Base-by-base conservation (phyloP, 1,284 basidiomycete species). In the Ustilago vetiveriae region DNA sequence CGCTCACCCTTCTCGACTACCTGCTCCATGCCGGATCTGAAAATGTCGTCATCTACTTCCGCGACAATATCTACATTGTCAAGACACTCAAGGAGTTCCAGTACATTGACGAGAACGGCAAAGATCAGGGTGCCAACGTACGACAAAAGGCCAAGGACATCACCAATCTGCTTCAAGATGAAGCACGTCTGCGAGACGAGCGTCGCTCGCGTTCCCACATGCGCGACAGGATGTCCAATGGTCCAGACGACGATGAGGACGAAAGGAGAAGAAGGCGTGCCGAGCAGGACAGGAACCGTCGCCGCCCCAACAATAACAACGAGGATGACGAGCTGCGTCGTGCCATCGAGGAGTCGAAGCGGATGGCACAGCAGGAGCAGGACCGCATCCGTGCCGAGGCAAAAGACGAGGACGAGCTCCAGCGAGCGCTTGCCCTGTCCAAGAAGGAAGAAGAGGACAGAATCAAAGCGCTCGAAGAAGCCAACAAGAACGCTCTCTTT, bases 31-130 rank as follows among this genome's bases (percentile, higher is more conserved):
- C 93, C 53, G 96, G 96, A 29, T 94, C 92, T 2, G 95, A 98
- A 84, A 98, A 98, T 82, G 93, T 96, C 26, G 94, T 98, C 72
- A 91, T 97, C 80, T 98, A 99, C 85, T 98, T 98, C 86, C 82
- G 84, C 64, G 95, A 98, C 84, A 98, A 99, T 82, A 85, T 97
- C 67, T 98, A 98, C 84, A 88, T 98, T 79, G 89, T 99, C 88
- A 98, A 98, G 86, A 98, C 95, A 1, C 88, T 99, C 69, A 97
- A 97, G 83, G 96, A 99, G 83, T 99, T 99, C 84, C 94, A 98
- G 78, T 97, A 90, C 81, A 84, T 97, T 64, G 96, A 98, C 83
- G 96, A 98, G 80, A 89, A 90, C 52, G 91, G 90, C 60, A 96
- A 96, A 83, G 96, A 99, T 81, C 94, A 97, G 81, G 96, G 96